Evolutionary conservation across 148 eudicot genomes (phyloP).

Genomic region (Pharnaceum exiguum): DNA sequence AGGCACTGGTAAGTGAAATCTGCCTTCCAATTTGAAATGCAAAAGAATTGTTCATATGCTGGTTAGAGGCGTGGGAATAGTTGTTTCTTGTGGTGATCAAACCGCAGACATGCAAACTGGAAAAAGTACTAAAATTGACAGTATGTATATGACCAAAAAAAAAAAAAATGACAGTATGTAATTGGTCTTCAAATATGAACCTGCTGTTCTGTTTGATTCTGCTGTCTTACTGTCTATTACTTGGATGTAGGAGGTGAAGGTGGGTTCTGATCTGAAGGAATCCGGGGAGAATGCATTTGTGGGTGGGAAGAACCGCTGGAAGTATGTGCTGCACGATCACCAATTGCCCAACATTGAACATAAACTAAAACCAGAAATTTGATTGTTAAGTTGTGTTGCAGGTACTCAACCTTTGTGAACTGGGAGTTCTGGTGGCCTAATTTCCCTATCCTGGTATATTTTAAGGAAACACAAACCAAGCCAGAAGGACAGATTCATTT

Average conservation of each 20-base stretch:
- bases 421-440: slow-evolving; percentile 99
- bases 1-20: slow-evolving; percentile 79
- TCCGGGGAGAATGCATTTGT: slow-evolving; percentile 90
- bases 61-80: no score
- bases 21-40: slow-evolving; percentile 14
- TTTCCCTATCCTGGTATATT: slow-evolving; percentile 89
- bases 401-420: slow-evolving; percentile 87
- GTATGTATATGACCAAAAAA: no score
- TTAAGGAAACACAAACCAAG: slow-evolving; percentile 92
- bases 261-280: slow-evolving; percentile 79
- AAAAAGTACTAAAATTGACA: no score
- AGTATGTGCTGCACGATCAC: slow-evolving; percentile 52
- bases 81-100: no score
- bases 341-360: not conserved
- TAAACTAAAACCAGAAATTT: not conserved
- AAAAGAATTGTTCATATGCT: no score
- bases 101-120: no score
- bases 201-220: not conserved
- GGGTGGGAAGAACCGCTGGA: slow-evolving; percentile 98
- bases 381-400: slow-evolving; percentile 20
- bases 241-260: slow-evolving; percentile 71
- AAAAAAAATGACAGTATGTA: no score
- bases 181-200: not conserved
- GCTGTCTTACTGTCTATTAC: not conserved
- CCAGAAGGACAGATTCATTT: slow-evolving; percentile 96